A percentile compares a stretch with the other conserved stretches of the same genome.
Conservation (phyloP, 106 monocot genomes). For the Ottelia alismoides region DNA sequence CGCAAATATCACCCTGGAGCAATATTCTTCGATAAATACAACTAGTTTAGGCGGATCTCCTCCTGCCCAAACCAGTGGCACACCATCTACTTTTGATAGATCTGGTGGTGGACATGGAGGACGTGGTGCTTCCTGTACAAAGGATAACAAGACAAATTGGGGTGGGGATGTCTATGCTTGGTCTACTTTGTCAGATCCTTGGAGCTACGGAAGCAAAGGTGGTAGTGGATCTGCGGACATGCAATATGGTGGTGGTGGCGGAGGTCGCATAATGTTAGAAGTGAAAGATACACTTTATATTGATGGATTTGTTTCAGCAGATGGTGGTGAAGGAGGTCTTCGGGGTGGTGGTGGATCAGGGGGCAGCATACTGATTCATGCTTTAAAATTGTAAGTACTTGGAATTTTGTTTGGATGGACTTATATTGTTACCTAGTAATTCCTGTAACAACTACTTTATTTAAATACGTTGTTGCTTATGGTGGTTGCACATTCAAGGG, state of each 20-base stretch:
- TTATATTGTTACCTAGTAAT: no score
- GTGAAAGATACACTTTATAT: slow-evolving; percentile 33
- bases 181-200: slow-evolving; percentile 74
- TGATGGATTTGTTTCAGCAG: slow-evolving; percentile 58
- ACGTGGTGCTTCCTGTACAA: slow-evolving; percentile 81
- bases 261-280: slow-evolving; percentile 57
- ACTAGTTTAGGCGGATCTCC: slow-evolving; percentile 58
- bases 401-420: no score
- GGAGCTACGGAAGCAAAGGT: slow-evolving; percentile 94
- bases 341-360: slow-evolving; percentile 88
- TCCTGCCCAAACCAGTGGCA: slow-evolving; percentile 87
- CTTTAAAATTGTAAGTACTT: slow-evolving; percentile 88
- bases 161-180: slow-evolving; percentile 97
- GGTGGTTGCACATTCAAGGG: no score
- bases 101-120: slow-evolving; percentile 95
- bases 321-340: slow-evolving; percentile 67
- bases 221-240: slow-evolving; percentile 47
- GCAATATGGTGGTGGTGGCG: slow-evolving; percentile 71
- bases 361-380: slow-evolving; percentile 69
- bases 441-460: no score
- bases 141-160: slow-evolving; percentile 78
- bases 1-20: slow-evolving; percentile 32
- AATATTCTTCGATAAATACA: slow-evolving; percentile 54
- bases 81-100: slow-evolving; percentile 59
- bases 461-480: no score